Evolutionary conservation across 2,329 filamentous ascomycete species (phyloP).

Genomic region (Clarireedia homoeocarpa): DNA sequence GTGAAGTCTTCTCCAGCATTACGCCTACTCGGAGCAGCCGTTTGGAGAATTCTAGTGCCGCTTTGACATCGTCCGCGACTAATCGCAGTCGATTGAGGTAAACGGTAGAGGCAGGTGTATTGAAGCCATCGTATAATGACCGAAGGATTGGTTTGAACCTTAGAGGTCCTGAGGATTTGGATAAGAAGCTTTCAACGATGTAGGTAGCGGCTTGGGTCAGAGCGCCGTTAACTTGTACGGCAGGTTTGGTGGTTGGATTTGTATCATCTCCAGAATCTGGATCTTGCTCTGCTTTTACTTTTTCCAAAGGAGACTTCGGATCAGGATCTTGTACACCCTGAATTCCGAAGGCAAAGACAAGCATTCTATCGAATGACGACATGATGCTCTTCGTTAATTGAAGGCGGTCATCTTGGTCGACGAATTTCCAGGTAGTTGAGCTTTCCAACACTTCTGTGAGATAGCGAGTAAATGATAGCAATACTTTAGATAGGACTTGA

Average conservation of each 20-base stretch:
- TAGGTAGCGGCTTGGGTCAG: slow-evolving; percentile 69
- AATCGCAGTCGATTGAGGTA: slow-evolving; percentile 47
- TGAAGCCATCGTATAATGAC: slow-evolving; percentile 56
- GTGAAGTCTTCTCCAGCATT: slow-evolving; percentile 52
- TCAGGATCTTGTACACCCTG: slow-evolving; percentile 44
- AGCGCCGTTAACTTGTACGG: slow-evolving; percentile 20
- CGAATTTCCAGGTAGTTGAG: slow-evolving; percentile 78
- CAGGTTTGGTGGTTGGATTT: not conserved
- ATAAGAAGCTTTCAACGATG: slow-evolving; percentile 69
- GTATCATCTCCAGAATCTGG: not conserved
- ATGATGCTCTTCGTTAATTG: slow-evolving; percentile 62
- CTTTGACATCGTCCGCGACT: slow-evolving; percentile 54
- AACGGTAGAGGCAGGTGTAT: slow-evolving; percentile 51
- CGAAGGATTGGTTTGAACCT: slow-evolving; percentile 71
- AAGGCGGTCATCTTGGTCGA: slow-evolving; percentile 57
- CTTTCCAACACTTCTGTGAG: slow-evolving; percentile 81
- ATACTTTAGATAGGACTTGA: slow-evolving; percentile 63
- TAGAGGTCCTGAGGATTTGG: slow-evolving; percentile 59
- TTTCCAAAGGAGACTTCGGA: not conserved
- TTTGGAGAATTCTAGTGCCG: slow-evolving; percentile 58
- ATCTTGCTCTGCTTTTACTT: not conserved
- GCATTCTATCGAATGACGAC: slow-evolving; percentile 60
- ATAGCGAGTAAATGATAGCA: slow-evolving; percentile 65
- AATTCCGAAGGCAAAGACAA: slow-evolving; percentile 67
- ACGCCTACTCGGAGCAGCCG: slow-evolving; percentile 64